A percentile compares a stretch with the other conserved stretches of the same genome.
Evolutionary conservation across 2,329 filamentous ascomycete species (phyloP).

Genomic region (Diaporthe citriasiana): DNA sequence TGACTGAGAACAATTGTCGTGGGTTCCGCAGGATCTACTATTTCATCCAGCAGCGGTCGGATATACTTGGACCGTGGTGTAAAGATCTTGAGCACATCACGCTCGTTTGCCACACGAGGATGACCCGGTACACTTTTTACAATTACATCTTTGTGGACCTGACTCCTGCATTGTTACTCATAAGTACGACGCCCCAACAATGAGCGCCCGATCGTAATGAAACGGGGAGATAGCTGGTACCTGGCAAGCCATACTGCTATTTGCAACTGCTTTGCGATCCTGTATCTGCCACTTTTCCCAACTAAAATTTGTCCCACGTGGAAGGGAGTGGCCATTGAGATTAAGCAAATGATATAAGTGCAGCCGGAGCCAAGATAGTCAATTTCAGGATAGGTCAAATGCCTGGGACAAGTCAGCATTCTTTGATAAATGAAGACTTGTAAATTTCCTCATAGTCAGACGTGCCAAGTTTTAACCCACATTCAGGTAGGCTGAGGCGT

Average conservation of each 20-base stretch:
- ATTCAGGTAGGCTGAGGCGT: too few species aligned
- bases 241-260: background rate
- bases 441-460: too few species aligned
- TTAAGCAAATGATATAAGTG: too few species aligned
- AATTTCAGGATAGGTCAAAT: too few species aligned
- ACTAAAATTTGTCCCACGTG: background rate
- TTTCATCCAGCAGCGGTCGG: background rate
- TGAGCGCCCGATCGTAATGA: background rate
- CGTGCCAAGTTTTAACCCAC: too few species aligned
- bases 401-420: too few species aligned
- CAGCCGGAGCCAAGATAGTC: too few species aligned
- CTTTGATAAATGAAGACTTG: too few species aligned
- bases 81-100: slow-evolving; percentile 10
- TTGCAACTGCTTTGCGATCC: background rate
- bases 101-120: background rate
- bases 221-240: background rate
- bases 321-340: background rate
- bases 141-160: background rate
- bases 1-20: slow-evolving; percentile 3
- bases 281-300: background rate
- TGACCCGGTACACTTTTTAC: background rate
- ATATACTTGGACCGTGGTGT: slow-evolving; percentile 5
- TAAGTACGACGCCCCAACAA: background rate
- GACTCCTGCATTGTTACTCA: background rate
- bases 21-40: slow-evolving; percentile 10